Evolutionary conservation across 2,329 filamentous ascomycete species (phyloP), one percentile per base, ranked within the genome.

Genomic region (Neonectria punicea): DNA sequence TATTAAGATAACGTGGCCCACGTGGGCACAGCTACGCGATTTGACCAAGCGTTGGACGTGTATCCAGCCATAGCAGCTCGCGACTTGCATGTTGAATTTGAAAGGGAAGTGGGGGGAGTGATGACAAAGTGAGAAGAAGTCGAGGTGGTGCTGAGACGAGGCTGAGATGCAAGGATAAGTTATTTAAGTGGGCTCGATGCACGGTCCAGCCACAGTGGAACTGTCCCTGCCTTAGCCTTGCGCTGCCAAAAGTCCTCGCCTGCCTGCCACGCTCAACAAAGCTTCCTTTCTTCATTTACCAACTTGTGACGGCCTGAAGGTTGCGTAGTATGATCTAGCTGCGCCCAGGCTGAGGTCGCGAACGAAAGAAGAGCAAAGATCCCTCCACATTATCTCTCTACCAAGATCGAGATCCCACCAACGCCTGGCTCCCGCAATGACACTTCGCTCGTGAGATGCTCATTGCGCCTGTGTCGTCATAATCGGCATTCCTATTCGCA

Each of bases 371-470:
- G 20, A 46, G 5, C 36, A 53, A 36, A 30, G 9, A 41, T 32
- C 32, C 14, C 14, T 36, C 14, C 6, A 36, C 18, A 8, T 39
- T 30, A 8, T 7, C 25, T 22, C n/a, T 22, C 28, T 30, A 8
- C 22, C 5, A 39, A 53, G 25, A 41, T 20, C 50, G 54, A 41
- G 22, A 39, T 41, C 32, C 22, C 41, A 28, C 34, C 32, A 47
- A 51, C 36, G 41, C 41, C 36, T 9, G 20, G 25, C 50, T 53
- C 53, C 22, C 69, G 63, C 47, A 53, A 71, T 71, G 69, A 58
- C 22, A 25, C 22, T 64, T 58, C 55, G 58, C 55, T 32, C 50
- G 51, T 71, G 57, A 69, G 55, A 69, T 68, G 66, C 63, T 67
- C 47, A 57, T 67, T 54, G 61, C 60, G 59, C 53, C 60, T 61